Percentiles rank a stretch among this genome's conserved stretches.
phyloP scores from a whole-genome alignment of 352 stramenopile species.

The Phytophthora nicotianae region DNA sequence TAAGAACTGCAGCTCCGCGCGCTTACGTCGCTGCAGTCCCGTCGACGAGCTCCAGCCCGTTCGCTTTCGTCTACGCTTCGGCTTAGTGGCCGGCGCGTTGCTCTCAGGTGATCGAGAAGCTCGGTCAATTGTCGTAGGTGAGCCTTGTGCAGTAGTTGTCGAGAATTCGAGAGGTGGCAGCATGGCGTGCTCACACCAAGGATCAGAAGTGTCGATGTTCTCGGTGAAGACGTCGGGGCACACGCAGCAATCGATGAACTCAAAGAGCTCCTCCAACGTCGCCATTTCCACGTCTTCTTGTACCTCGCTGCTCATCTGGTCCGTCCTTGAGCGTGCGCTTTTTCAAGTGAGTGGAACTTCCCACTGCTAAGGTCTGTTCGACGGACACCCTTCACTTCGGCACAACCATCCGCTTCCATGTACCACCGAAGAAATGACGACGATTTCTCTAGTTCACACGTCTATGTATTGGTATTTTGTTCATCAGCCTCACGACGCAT shows the following conservation, averaged over 20 bases:
- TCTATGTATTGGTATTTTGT: conserved; percentile 14
- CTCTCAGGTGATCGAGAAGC: background rate
- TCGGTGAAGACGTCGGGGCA: conserved; percentile 10
- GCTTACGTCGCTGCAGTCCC: conserved; percentile 32
- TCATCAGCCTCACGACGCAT: conserved; percentile 4
- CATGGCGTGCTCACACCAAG: background rate
- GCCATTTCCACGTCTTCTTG: conserved; percentile 18
- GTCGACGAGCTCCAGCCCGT: conserved; percentile 35
- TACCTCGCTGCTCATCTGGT: conserved; percentile 11
- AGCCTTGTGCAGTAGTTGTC: background rate
- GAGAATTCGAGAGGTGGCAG: conserved; percentile 2
- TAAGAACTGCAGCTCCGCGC: conserved; percentile 27
- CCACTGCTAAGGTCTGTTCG: too few species aligned
- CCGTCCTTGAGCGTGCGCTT: background rate
- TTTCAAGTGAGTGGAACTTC: background rate
- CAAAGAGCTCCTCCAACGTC: conserved; percentile 34
- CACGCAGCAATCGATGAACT: conserved; percentile 35
- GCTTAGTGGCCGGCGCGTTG: background rate
- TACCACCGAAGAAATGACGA: conserved; percentile 8
- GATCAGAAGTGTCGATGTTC: background rate
- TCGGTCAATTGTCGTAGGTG: conserved; percentile 2
- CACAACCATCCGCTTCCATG: background rate
- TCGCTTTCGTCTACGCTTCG: conserved; percentile 27
- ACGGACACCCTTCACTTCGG: background rate
- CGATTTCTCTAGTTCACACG: background rate